Evolutionary conservation across 2,329 filamentous ascomycete species (phyloP).

Genomic region (Teratosphaeria epicoccoides): DNA sequence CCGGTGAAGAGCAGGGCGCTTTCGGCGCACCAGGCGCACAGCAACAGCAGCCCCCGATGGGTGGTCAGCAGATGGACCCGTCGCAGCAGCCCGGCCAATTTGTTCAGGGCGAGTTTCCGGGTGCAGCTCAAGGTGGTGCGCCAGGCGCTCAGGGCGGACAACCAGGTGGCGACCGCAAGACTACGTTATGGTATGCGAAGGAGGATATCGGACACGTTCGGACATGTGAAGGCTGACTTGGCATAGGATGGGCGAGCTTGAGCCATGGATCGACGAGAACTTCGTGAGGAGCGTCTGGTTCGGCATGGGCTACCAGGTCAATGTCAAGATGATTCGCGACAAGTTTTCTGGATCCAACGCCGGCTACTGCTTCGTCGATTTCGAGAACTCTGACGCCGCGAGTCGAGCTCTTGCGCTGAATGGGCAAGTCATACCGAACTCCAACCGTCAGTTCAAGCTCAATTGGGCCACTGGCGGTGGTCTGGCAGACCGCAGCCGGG

Average conservation of each 20-base stretch:
- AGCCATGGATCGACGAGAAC: slow-evolving; percentile 98
- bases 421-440: slow-evolving; percentile 84
- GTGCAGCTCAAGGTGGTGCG: slow-evolving; percentile 32
- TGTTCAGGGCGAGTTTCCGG: slow-evolving; percentile 39
- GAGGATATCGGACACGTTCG: not conserved
- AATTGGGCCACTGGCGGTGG: slow-evolving; percentile 99
- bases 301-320: slow-evolving; percentile 84
- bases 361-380: slow-evolving; percentile 98
- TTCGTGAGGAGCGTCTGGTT: slow-evolving; percentile 95
- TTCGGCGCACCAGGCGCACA: slow-evolving; percentile 43
- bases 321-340: slow-evolving; percentile 99
- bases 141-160: slow-evolving; percentile 29
- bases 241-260: slow-evolving; percentile 92
- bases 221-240: not conserved
- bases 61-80: slow-evolving; percentile 1
- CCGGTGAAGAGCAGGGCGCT: slow-evolving; percentile 18
- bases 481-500: slow-evolving; percentile 83
- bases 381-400: slow-evolving; percentile 69
- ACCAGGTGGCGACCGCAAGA: slow-evolving; percentile 37
- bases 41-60: not conserved
- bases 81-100: slow-evolving; percentile 44
- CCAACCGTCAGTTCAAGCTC: slow-evolving; percentile 89
- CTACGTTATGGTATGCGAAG: slow-evolving; percentile 41
- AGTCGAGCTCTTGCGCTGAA: slow-evolving; percentile 86
- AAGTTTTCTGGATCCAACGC: slow-evolving; percentile 96